Conservation (phyloP, 768 basidiomycete genomes). For the Dentipellis sp. region DNA sequence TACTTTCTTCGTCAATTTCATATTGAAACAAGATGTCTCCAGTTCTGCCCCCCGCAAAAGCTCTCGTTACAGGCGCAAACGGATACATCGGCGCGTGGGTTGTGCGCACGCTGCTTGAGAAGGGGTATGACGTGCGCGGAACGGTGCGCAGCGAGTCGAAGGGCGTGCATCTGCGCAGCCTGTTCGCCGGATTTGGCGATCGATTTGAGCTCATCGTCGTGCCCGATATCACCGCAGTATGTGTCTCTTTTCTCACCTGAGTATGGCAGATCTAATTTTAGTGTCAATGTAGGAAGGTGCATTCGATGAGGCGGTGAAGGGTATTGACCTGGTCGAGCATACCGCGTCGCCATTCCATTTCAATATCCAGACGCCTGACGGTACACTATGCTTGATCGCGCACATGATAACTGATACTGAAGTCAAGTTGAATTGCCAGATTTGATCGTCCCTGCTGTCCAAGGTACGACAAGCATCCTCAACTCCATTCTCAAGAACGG, state of each 20-base stretch:
- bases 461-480: conserved; percentile 30
- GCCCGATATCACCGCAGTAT: conserved; percentile 35
- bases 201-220: conserved; percentile 34
- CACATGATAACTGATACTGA: neutral
- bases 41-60: conserved; percentile 1
- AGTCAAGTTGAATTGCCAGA: conserved; percentile 8
- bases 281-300: conserved; percentile 14
- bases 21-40: neutral
- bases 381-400: conserved; percentile 1
- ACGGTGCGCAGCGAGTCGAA: conserved; percentile 35
- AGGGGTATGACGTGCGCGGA: conserved; percentile 30
- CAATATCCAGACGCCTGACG: conserved; percentile 14
- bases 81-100: conserved; percentile 21
- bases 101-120: conserved; percentile 23
- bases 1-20: too few species aligned
- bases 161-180: conserved; percentile 29
- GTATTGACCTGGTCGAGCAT: conserved; percentile 30
- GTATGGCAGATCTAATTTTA: neutral
- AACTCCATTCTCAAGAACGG: conserved; percentile 23
- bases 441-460: conserved; percentile 30
- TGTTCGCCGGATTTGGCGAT: conserved; percentile 27
- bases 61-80: conserved; percentile 5
- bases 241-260: neutral
- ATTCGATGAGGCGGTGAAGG: conserved; percentile 36
- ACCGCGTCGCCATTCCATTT: conserved; percentile 26